Evolutionary conservation across 2,329 filamentous ascomycete genomes (phyloP), one percentile per base, ranked within the genome.

Genomic region (Aphanoascus verrucosus): DNA sequence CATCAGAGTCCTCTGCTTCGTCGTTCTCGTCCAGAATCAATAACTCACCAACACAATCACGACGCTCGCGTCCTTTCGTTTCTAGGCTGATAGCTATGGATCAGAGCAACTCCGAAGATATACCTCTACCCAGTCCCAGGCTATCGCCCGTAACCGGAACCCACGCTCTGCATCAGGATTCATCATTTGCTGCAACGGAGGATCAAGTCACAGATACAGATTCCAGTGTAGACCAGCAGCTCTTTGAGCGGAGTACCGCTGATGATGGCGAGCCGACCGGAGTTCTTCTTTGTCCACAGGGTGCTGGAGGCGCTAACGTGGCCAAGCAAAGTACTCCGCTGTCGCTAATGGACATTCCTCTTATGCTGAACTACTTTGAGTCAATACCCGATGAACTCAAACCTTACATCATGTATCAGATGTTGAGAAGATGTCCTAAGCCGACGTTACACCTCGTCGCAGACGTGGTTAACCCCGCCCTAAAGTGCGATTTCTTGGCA

Each of bases 351-450:
- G 87, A 94, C 62, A 86, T 91, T n/a, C 86, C 86, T 6, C 80
- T 78, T 14, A 87, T 98, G 77, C 73, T 98, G 14, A 86, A 95
- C 61, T 83, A 84, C 1, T 98, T 97, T 62, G 91, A 97, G 66
- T 80, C 85, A 5, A 86, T 98, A 77, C 89, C 91, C 1, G 82
- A 86, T 43, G 85, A 93, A 62, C 83, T 98, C 79, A 93, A 98
- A 71, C 86, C 86, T 0, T 94, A 94, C 65, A 84, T 98, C 71
- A 94, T 98, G 83, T 97, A 94, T 66, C 91, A 98, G 65, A 82
- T 98, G 53, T 78, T 98, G 23, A 84, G 88, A 54, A 80, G 93
- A 45, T 97, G 90, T 64, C 82, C 88, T 5, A 86, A 94, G 60
- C 85, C 88, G 41, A 95, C 90, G 0, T 76, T 98, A 4, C 88